phyloP scores from a whole-genome alignment of 176 grass and related monocot genomes.

The Oryza brachyantha region DNA sequence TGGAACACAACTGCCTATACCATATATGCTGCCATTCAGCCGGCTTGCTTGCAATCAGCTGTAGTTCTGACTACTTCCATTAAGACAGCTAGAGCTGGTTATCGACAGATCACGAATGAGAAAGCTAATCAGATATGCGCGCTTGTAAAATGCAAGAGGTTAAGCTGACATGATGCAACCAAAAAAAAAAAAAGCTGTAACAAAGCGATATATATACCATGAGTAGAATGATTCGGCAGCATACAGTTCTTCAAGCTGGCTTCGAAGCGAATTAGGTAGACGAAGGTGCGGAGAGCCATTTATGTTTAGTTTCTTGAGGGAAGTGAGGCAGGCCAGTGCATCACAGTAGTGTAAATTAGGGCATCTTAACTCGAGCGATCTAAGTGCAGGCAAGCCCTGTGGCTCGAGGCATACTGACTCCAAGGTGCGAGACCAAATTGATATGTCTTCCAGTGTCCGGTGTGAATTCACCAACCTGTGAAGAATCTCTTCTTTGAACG shows the following conservation, averaged over 20 bases:
- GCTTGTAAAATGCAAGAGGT: too few relatives aligned
- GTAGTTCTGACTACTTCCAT: too few relatives aligned
- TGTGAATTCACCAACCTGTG: background rate
- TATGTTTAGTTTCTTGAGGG: background rate
- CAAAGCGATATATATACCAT: background rate
- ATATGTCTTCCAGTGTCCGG: background rate
- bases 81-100: too few relatives aligned
- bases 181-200: background rate
- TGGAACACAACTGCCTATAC: too few relatives aligned
- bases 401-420: background rate
- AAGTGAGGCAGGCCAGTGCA: background rate
- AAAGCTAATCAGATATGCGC: too few relatives aligned
- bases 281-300: background rate
- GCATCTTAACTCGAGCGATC: background rate
- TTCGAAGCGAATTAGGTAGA: background rate
- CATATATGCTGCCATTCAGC: too few relatives aligned
- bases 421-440: background rate
- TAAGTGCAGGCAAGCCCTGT: background rate
- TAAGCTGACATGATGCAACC: too few relatives aligned
- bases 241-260: background rate
- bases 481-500: background rate
- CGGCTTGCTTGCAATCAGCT: too few relatives aligned
- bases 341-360: background rate
- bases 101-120: background rate
- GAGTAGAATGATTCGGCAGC: background rate